Conservation (phyloP, 108 stramenopile genomes). For the Fragilaria crotonensis region DNA sequence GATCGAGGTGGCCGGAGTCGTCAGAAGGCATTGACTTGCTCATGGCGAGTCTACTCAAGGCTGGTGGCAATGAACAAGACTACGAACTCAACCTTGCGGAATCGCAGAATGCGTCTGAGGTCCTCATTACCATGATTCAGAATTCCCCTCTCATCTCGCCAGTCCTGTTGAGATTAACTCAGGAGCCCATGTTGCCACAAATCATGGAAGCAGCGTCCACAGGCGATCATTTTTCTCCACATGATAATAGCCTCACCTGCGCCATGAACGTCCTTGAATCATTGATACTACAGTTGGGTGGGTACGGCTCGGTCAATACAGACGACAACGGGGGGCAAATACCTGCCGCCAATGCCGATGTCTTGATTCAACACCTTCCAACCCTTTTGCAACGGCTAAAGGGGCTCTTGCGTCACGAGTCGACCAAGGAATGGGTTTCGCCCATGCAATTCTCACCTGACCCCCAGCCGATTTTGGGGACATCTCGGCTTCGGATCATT, state of each 20-base stretch:
- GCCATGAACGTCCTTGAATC: slow-evolving; percentile 79
- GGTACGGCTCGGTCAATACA: slow-evolving; percentile 65
- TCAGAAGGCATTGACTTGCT: slow-evolving; percentile 48
- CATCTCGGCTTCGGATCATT: slow-evolving; percentile 71
- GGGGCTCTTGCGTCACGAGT: slow-evolving; percentile 35
- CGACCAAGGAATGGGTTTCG: slow-evolving; percentile 46
- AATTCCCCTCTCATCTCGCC: slow-evolving; percentile 65
- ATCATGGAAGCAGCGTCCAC: slow-evolving; percentile 29
- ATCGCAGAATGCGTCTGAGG: slow-evolving; percentile 72
- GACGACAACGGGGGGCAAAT: slow-evolving; percentile 11
- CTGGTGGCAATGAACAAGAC: slow-evolving; percentile 25
- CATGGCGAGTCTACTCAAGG: slow-evolving; percentile 39
- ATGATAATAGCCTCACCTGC: slow-evolving; percentile 68
- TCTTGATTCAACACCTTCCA: slow-evolving; percentile 50
- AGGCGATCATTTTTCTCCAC: slow-evolving; percentile 32
- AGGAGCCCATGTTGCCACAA: slow-evolving; percentile 43
- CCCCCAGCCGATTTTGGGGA: slow-evolving; percentile 62
- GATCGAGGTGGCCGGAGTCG: slow-evolving; percentile 63
- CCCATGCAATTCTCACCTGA: slow-evolving; percentile 55
- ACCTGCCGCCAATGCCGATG: slow-evolving; percentile 12
- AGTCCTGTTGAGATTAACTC: slow-evolving; percentile 46
- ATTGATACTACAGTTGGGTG: slow-evolving; percentile 80
- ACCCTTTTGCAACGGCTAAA: slow-evolving; percentile 33
- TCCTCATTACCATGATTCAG: slow-evolving; percentile 79
- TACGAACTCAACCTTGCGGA: slow-evolving; percentile 21